Base-by-base conservation (phyloP, 225 moss, liverwort and hornwort genomes). In the Anthoceros angustus region DNA sequence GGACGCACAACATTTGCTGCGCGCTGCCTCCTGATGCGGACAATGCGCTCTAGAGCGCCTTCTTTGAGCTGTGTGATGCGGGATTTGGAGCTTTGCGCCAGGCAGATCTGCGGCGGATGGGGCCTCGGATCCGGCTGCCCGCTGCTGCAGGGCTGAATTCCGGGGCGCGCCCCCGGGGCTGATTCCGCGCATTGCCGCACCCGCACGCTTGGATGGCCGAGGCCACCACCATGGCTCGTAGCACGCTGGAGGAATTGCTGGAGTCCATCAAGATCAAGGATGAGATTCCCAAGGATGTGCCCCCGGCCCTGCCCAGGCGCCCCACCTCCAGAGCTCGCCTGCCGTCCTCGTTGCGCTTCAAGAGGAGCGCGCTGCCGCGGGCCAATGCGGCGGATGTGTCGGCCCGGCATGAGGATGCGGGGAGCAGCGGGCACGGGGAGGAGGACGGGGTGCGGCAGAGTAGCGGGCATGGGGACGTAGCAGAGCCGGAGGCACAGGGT, bases 291-390 rank as follows among this genome's bases (percentile, higher is more conserved):
- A 84, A 75, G 25, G 77, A 79, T 62, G 72, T 76, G 77, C 83
- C 91, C 39, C 95, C 80, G 39, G 78, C 84, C 40, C 78, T 88
- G 25, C 92, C 92, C 16, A 72, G 87, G 67, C 75, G 83, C 61
- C 89, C 98, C 38, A 75, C 88, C 24, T 89, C 89, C 15, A 74
- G 84, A 72, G 83, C 82, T 50, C 87, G 98, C 26, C 73, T 92
- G 63, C 82, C 88, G 18, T 88, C 94, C 20, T 72, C 86, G 62
- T 75, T 81, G 66, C 89, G 98, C 70, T 80, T 83, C 43, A 85
- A 81, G 78, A 98, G 86, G 76, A 67, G 80, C 10, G 70, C 76
- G 38, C 74, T 72, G 25, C 23, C n/a, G 55, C n/a, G 3, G 7
- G 55, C 55, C 8, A 71, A 75, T 23, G 82, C 71, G 9, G 70